Conservation (phyloP, 1,284 basidiomycete genomes). For the Cryptococcus sp. region DNA sequence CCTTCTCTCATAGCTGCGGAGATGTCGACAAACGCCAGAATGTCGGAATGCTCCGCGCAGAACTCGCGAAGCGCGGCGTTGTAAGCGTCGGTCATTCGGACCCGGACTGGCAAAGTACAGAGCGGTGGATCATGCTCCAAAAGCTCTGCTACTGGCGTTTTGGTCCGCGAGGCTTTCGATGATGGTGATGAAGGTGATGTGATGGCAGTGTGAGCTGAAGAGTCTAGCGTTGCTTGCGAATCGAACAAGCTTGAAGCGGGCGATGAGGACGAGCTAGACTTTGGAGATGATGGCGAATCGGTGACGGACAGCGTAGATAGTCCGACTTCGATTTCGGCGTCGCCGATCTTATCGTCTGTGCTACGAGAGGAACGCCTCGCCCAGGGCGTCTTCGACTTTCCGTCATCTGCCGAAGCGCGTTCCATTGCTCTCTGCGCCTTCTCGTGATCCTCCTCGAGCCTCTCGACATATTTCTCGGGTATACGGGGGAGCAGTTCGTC, state of each 20-base stretch:
- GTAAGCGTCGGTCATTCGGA: conserved; percentile 41
- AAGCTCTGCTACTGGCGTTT: conserved; percentile 32
- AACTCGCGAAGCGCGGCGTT: conserved; percentile 34
- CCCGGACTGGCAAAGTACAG: conserved; percentile 42
- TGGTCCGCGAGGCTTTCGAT: conserved; percentile 6
- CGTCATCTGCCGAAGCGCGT: conserved; percentile 3
- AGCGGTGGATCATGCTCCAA: conserved; percentile 38
- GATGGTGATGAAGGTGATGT: conserved; percentile 2
- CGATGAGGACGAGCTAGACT: conserved; percentile 1
- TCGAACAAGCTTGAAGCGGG: neutral
- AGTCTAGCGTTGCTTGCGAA: neutral
- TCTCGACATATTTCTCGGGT: conserved; percentile 48
- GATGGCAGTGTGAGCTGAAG: conserved; percentile 3
- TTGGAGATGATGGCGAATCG: conserved; percentile 10
- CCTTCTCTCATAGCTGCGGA: conserved; percentile 28
- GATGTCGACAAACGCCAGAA: conserved; percentile 45
- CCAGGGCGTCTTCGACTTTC: conserved; percentile 27
- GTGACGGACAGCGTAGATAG: conserved; percentile 25
- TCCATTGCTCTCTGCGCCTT: conserved; percentile 22
- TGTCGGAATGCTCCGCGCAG: conserved; percentile 30
- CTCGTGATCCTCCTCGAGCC: conserved; percentile 33
- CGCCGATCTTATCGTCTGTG: neutral
- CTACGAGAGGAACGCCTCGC: conserved; percentile 8
- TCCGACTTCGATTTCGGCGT: conserved; percentile 20
- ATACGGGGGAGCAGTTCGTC: conserved; percentile 42